These are phyloP conservation scores for Raddia guianensis DNA, from an alignment of 176 grass and related monocot species.

Conservation along the genomic window DNA sequence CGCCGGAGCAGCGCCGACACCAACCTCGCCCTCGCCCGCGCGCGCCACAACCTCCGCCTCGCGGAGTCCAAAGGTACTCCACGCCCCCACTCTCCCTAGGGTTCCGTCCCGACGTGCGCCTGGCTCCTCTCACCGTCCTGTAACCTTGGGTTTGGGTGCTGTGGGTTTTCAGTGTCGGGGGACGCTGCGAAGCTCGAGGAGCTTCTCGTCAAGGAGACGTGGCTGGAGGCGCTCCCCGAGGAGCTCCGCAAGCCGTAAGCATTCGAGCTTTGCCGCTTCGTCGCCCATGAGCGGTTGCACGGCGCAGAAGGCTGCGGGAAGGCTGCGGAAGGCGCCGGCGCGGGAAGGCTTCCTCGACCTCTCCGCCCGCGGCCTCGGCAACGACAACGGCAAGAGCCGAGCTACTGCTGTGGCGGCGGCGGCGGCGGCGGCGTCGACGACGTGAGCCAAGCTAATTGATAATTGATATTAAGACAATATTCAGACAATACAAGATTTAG, in stretches of 20 bases:
- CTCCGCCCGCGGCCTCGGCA: too few relatives aligned
- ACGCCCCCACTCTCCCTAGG: neutral
- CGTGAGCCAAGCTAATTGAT: too few relatives aligned
- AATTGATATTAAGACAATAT: too few relatives aligned
- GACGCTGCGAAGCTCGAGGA: constrained; percentile 74
- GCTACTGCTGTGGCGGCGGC: too few relatives aligned
- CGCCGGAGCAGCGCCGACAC: constrained; percentile 74
- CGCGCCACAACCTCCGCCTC: constrained; percentile 62
- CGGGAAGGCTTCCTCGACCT: too few relatives aligned
- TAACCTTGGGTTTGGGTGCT: neutral
- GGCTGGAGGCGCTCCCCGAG: constrained; percentile 59
- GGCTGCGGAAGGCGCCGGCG: too few relatives aligned
- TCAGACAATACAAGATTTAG: too few relatives aligned
- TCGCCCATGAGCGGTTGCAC: constrained; percentile 56
- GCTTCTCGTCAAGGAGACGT: constrained; percentile 83
- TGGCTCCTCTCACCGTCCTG: neutral
- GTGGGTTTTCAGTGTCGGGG: constrained; percentile 3
- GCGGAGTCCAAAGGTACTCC: constrained; percentile 80
- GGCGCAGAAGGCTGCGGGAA: too few relatives aligned
- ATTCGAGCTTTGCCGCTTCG: constrained; percentile 77
- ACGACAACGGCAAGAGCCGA: too few relatives aligned
- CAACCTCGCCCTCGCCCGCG: constrained; percentile 74
- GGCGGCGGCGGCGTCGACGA: too few relatives aligned
- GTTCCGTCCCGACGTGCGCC: constrained; percentile 4
- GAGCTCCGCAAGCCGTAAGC: constrained; percentile 85